These are phyloP conservation scores for Endocalyx cinctus DNA, from an alignment of 2,329 filamentous ascomycete species.

Conservation along the genomic window DNA sequence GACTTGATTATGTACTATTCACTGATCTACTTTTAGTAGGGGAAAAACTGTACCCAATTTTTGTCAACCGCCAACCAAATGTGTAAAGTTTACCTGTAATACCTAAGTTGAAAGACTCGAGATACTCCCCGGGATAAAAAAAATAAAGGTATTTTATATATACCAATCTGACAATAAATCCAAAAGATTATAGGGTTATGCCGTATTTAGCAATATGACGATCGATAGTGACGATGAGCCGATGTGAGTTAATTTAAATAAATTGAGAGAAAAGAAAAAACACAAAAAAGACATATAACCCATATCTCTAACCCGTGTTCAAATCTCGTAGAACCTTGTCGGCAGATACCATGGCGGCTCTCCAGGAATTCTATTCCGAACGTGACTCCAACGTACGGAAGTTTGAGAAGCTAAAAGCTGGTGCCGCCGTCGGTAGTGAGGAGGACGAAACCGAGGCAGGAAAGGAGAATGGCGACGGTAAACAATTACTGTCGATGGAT, in stretches of 20 bases:
- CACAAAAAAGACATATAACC: background rate
- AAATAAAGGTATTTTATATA: too few species aligned
- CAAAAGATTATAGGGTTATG: too few species aligned
- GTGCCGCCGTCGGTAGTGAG: constrained; percentile 19
- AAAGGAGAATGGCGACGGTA: constrained; percentile 9
- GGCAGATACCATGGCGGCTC: constrained; percentile 59
- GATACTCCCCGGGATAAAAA: too few species aligned
- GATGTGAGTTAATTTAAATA: constrained; percentile 34
- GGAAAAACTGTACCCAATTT: too few species aligned
- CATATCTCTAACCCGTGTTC: background rate
- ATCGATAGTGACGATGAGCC: constrained; percentile 43
- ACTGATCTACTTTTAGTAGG: too few species aligned
- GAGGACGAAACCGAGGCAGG: background rate
- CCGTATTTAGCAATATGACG: too few species aligned
- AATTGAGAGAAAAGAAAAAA: background rate
- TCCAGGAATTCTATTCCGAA: constrained; percentile 71
- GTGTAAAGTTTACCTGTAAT: too few species aligned
- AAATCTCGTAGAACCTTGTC: constrained; percentile 53
- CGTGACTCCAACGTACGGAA: constrained; percentile 61
- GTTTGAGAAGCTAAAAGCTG: constrained; percentile 63
- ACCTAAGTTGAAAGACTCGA: too few species aligned
- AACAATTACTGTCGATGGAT: constrained; percentile 56
- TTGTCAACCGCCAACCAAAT: too few species aligned
- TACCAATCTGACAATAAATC: too few species aligned
- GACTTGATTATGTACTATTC: too few species aligned